Evolutionary conservation across 2,329 filamentous ascomycete species (phyloP).

Genomic region (Colletotrichum neosansevieriae): DNA sequence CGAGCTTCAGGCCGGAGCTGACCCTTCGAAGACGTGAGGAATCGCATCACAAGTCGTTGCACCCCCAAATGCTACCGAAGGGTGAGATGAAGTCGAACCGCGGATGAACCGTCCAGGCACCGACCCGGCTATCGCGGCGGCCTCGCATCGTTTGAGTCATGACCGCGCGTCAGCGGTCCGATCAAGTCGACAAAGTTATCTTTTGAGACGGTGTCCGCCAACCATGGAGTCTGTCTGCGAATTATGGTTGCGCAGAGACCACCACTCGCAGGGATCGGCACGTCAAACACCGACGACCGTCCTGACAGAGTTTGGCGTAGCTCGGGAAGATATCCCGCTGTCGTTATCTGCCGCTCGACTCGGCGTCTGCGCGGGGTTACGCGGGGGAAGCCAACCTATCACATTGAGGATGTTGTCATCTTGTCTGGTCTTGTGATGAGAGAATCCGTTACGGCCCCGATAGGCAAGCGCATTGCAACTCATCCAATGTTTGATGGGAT

Average conservation of each 20-base stretch:
- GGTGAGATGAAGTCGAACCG: background rate
- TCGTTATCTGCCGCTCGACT: background rate
- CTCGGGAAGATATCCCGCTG: background rate
- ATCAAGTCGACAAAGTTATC: background rate
- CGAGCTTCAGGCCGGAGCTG: background rate
- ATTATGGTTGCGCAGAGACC: background rate
- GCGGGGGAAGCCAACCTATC: constrained; percentile 17
- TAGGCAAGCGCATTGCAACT: background rate
- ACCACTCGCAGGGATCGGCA: background rate
- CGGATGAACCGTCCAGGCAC: background rate
- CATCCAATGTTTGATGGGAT: constrained; percentile 13
- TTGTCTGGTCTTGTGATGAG: constrained; percentile 21
- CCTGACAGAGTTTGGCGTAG: background rate
- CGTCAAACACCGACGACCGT: background rate
- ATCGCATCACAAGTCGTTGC: background rate
- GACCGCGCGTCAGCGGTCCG: background rate
- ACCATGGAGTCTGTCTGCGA: background rate
- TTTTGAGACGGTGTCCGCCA: constrained; percentile 21
- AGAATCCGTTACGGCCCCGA: background rate
- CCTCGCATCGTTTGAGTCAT: constrained; percentile 17
- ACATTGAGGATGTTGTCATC: constrained; percentile 20
- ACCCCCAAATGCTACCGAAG: background rate
- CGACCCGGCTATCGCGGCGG: background rate
- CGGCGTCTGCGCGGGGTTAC: constrained; percentile 15
- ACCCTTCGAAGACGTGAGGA: constrained; percentile 10